Percentiles rank a stretch among this genome's conserved stretches.
phyloP scores from a whole-genome alignment of 2,329 filamentous ascomycete species.

The Boeremia exigua region DNA sequence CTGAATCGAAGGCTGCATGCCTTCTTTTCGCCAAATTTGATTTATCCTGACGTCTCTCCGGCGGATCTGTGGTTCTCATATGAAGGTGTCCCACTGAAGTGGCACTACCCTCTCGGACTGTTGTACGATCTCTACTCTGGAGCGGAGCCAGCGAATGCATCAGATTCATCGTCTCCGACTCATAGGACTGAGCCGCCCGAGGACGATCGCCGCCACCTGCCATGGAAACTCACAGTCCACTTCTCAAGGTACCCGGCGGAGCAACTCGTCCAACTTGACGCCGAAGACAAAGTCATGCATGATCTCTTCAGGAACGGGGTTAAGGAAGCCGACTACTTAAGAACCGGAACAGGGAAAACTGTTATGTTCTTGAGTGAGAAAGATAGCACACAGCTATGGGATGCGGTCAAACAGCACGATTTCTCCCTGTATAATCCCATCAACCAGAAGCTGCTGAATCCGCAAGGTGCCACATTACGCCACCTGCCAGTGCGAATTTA shows the following conservation, averaged over 20 bases:
- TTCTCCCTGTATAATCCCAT: conserved; percentile 74
- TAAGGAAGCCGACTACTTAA: conserved; percentile 84
- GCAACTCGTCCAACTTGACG: conserved; percentile 64
- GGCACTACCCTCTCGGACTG: conserved; percentile 73
- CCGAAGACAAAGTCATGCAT: conserved; percentile 61
- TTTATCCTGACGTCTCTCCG: conserved; percentile 60
- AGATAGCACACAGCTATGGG: conserved; percentile 83
- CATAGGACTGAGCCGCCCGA: conserved; percentile 25
- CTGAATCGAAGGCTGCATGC: conserved; percentile 66
- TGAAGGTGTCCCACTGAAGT: conserved; percentile 72
- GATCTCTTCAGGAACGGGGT: conserved; percentile 73
- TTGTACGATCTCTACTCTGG: conserved; percentile 73
- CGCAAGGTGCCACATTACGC: conserved; percentile 69
- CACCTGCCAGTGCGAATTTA: conserved; percentile 91
- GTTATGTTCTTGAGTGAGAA: conserved; percentile 89
- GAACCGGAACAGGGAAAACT: conserved; percentile 85
- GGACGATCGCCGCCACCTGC: conserved; percentile 47
- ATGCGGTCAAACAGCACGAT: conserved; percentile 79
- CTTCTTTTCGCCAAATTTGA: conserved; percentile 66
- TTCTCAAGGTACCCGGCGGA: conserved; percentile 65
- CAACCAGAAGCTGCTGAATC: conserved; percentile 77
- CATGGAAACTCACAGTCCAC: conserved; percentile 69
- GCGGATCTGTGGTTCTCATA: conserved; percentile 69
- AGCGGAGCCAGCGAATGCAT: conserved; percentile 53
- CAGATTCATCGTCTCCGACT: conserved; percentile 18